These are phyloP conservation scores for Biscogniauxia sp. DNA, from an alignment of 2,329 filamentous ascomycete genomes.

Conservation along the genomic window DNA sequence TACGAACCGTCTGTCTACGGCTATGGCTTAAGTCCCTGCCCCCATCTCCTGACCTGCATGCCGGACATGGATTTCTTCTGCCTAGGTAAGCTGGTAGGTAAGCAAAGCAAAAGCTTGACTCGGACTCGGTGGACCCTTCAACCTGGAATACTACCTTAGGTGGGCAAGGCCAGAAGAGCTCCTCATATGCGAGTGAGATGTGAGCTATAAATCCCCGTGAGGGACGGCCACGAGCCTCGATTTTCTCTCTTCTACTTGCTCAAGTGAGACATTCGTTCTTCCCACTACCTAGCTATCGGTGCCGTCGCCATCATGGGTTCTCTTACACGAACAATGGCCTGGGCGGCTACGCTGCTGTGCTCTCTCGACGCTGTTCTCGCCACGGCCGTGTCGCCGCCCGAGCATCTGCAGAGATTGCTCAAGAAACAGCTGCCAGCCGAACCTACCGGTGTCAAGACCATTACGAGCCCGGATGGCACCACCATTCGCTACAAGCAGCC, in stretches of 20 bases:
- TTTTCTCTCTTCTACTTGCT: not conserved
- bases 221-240: not conserved
- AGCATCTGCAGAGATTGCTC: conserved; percentile 23
- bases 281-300: not conserved
- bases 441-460: conserved; percentile 41
- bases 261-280: not conserved
- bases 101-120: not conserved
- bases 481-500: conserved; percentile 52
- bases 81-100: not conserved
- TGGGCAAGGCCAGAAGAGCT: too few species aligned
- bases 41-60: not conserved
- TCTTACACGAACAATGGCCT: conserved; percentile 5
- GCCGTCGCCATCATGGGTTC: conserved; percentile 9
- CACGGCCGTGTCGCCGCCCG: conserved; percentile 20
- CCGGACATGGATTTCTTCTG: not conserved
- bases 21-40: not conserved
- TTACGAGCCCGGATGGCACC: conserved; percentile 42
- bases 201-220: not conserved
- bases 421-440: conserved; percentile 38
- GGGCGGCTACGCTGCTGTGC: conserved; percentile 17
- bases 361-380: conserved; percentile 11
- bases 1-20: not conserved
- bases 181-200: too few species aligned
- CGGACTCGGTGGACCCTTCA: not conserved
- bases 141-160: too few species aligned